Conservation (phyloP, 1,284 basidiomycete species). For the Schizophyllum amplum region DNA sequence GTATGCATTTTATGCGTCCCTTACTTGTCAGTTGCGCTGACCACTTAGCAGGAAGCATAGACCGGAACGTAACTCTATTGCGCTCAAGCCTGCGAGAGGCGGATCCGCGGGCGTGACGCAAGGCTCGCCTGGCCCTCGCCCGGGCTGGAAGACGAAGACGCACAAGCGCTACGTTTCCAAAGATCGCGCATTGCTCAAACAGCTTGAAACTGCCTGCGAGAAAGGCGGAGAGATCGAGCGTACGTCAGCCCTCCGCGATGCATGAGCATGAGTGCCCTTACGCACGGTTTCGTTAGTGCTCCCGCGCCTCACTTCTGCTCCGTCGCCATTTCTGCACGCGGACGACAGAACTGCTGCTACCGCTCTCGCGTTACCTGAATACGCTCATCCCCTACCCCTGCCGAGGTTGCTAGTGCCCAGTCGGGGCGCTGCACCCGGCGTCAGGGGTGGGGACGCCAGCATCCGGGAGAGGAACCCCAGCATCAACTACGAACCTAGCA, state of each 20-base stretch:
- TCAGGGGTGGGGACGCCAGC: too few species aligned
- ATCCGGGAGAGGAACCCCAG: too few species aligned
- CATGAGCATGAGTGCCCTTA: neutral
- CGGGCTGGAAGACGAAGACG: constrained; percentile 71
- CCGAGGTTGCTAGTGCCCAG: constrained; percentile 28
- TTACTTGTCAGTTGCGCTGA: too few species aligned
- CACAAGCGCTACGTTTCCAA: constrained; percentile 85
- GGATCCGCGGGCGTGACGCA: constrained; percentile 14
- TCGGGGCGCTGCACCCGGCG: neutral
- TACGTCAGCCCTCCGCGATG: constrained; percentile 1
- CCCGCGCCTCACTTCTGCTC: constrained; percentile 64
- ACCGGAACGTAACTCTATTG: neutral
- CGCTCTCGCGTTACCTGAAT: constrained; percentile 89
- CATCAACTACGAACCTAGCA: neutral
- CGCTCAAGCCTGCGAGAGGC: neutral
- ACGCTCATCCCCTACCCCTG: constrained; percentile 76
- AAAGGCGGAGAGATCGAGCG: constrained; percentile 26
- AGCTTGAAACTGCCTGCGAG: constrained; percentile 42
- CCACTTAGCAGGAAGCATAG: constrained; percentile 6
- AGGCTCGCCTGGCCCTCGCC: constrained; percentile 40
- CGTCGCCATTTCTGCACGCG: constrained; percentile 83
- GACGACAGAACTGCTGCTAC: constrained; percentile 85
- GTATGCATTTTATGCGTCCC: constrained; percentile 2
- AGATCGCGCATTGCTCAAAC: constrained; percentile 67
- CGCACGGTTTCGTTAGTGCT: neutral